Conservation (phyloP, 352 stramenopile species). For the Globisporangium orthogonon region DNA sequence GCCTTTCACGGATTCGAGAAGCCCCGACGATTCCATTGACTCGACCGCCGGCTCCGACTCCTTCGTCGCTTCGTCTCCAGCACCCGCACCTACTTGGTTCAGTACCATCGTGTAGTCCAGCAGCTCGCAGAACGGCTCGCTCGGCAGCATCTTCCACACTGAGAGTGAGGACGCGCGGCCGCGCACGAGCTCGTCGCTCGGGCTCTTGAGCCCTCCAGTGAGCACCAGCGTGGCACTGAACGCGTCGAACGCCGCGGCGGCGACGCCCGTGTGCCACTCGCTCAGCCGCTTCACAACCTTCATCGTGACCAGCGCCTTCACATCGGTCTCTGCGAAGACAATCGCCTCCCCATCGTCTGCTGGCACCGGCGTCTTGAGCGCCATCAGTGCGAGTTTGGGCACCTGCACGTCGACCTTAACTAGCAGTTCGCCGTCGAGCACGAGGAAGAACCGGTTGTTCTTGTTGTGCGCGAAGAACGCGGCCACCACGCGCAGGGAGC, state of each 20-base stretch:
- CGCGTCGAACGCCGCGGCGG: conserved; percentile 32
- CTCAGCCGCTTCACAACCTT: conserved; percentile 32
- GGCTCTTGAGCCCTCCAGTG: conserved; percentile 42
- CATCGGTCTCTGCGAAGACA: conserved; percentile 2
- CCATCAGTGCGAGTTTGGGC: conserved; percentile 33
- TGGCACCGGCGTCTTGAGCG: conserved; percentile 12
- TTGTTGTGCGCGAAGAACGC: conserved; percentile 36
- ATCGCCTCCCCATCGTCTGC: neutral
- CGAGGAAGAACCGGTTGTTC: conserved; percentile 29
- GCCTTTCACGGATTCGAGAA: conserved; percentile 14
- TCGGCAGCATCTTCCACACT: conserved; percentile 43
- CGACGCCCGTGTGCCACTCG: conserved; percentile 57
- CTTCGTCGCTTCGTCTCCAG: neutral
- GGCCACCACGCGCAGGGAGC: conserved; percentile 18
- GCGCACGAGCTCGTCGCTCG: conserved; percentile 40
- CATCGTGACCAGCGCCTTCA: conserved; percentile 26
- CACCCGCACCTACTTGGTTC: conserved; percentile 6
- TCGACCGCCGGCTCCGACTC: neutral
- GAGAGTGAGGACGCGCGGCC: conserved; percentile 53
- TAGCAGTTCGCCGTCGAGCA: conserved; percentile 33
- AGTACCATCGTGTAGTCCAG: conserved; percentile 68
- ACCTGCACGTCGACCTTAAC: conserved; percentile 43
- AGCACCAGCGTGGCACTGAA: conserved; percentile 39
- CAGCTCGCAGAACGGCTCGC: conserved; percentile 40
- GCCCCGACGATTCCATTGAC: neutral